Conservation (phyloP, 768 basidiomycete species). For the Tulasnella sp. region DNA sequence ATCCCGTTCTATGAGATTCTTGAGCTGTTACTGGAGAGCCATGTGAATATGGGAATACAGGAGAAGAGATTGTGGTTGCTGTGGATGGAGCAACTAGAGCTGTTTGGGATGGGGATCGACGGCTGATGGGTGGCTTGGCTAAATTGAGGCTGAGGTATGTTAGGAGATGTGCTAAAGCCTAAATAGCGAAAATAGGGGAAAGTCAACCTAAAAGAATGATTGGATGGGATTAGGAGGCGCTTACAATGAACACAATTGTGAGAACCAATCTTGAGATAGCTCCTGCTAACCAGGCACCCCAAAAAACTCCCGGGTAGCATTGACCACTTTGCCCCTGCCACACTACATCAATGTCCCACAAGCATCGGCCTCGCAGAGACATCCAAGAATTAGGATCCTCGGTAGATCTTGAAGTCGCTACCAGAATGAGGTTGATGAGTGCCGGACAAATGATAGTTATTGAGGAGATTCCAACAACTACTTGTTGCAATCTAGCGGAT, state of each 20-base stretch:
- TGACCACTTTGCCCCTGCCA: slow-evolving; percentile 9
- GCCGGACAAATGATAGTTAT: not conserved
- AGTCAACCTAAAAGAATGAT: not conserved
- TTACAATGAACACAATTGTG: slow-evolving; percentile 3
- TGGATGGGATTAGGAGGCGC: not conserved
- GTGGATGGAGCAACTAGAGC: no score
- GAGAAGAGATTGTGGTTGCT: slow-evolving; percentile 5
- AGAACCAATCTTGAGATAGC: slow-evolving; percentile 4
- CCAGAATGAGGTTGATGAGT: slow-evolving; percentile 6
- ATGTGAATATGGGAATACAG: slow-evolving; percentile 4
- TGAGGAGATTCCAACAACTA: slow-evolving; percentile 1
- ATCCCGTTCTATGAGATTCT: slow-evolving; percentile 3
- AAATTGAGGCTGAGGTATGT: slow-evolving; percentile 6
- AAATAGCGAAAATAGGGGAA: not conserved
- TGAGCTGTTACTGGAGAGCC: not conserved
- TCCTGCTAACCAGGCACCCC: slow-evolving; percentile 9
- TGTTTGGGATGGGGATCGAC: slow-evolving; percentile 1
- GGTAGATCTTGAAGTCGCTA: not conserved
- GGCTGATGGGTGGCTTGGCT: slow-evolving; percentile 1
- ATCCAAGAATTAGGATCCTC: not conserved
- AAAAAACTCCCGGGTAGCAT: not conserved
- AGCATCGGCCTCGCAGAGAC: slow-evolving; percentile 7
- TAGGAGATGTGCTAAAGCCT: slow-evolving; percentile 3
- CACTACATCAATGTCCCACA: slow-evolving; percentile 8
- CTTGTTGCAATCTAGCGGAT: not conserved